phyloP scores from a whole-genome alignment of 768 basidiomycete genomes.

The Rhodotorula kratochvilovae region DNA sequence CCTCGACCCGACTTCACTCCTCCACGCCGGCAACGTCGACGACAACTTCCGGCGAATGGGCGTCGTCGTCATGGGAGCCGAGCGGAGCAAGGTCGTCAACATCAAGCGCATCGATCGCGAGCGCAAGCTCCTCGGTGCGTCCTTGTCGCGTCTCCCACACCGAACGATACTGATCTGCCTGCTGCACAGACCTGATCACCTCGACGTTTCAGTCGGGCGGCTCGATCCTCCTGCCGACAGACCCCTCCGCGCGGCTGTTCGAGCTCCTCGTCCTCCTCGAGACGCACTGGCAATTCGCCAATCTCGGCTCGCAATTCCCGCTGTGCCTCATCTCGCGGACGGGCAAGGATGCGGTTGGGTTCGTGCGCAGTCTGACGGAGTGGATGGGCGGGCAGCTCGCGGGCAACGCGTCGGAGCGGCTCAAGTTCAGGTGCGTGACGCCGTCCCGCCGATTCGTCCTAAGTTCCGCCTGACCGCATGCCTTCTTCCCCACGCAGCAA shows the following conservation, averaged over 20 bases:
- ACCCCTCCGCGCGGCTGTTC: slow-evolving; percentile 87
- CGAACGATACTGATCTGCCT: neutral
- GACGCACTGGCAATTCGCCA: slow-evolving; percentile 83
- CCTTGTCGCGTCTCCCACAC: neutral
- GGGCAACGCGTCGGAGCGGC: slow-evolving; percentile 57
- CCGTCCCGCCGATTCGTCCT: neutral
- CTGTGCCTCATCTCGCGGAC: slow-evolving; percentile 91
- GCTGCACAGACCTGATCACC: slow-evolving; percentile 70
- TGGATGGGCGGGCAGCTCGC: slow-evolving; percentile 91
- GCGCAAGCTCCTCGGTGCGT: slow-evolving; percentile 69
- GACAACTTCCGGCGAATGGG: slow-evolving; percentile 86
- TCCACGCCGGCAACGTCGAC: slow-evolving; percentile 52
- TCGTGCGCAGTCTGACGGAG: slow-evolving; percentile 95
- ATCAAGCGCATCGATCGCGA: slow-evolving; percentile 87
- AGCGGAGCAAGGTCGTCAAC: slow-evolving; percentile 72
- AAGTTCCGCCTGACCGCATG: neutral
- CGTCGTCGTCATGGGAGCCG: slow-evolving; percentile 86
- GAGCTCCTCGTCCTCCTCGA: slow-evolving; percentile 94
- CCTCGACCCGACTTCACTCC: slow-evolving; percentile 84
- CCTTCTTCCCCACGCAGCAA: slow-evolving; percentile 54
- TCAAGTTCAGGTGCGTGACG: slow-evolving; percentile 72
- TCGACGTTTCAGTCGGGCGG: slow-evolving; percentile 68
- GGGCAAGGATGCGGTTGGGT: slow-evolving; percentile 85
- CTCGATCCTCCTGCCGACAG: slow-evolving; percentile 76
- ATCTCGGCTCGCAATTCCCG: slow-evolving; percentile 51